These are phyloP conservation scores for Colletotrichum cuscutae DNA, from an alignment of 2,329 filamentous ascomycete genomes.

Conservation along the genomic window DNA sequence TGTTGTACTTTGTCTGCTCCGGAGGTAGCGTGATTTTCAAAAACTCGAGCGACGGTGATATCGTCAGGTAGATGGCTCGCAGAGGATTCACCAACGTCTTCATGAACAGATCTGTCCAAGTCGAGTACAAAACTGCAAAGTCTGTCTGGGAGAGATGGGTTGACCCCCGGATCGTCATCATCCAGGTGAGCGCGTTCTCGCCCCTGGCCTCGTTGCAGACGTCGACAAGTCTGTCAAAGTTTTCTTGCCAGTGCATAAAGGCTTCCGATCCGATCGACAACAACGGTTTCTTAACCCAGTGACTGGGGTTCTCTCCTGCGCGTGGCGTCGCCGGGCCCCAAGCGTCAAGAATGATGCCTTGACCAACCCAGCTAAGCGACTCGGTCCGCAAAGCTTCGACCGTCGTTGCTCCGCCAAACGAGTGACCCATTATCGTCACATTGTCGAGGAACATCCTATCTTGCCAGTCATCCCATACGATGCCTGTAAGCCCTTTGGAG, in stretches of 20 bases:
- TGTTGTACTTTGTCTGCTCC: conserved; percentile 58
- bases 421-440: conserved; percentile 73
- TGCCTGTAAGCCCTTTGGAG: conserved; percentile 65
- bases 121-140: conserved; percentile 72
- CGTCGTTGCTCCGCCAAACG: conserved; percentile 73
- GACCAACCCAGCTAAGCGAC: conserved; percentile 65
- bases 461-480: conserved; percentile 67
- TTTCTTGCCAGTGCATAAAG: conserved; percentile 76
- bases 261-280: conserved; percentile 74
- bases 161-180: conserved; percentile 66
- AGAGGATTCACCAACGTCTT: conserved; percentile 73
- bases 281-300: conserved; percentile 62
- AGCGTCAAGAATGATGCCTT: conserved; percentile 74
- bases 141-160: conserved; percentile 75
- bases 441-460: conserved; percentile 62
- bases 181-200: conserved; percentile 58
- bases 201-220: conserved; percentile 66
- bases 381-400: conserved; percentile 67
- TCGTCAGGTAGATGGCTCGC: conserved; percentile 71
- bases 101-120: conserved; percentile 65
- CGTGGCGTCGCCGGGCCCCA: conserved; percentile 66
- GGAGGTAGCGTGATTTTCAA: conserved; percentile 62
- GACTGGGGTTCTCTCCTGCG: conserved; percentile 53
- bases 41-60: conserved; percentile 72
- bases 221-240: conserved; percentile 66